These are phyloP conservation scores for Aegilops bicornis DNA, from an alignment of 176 grass and related monocot species.

Conservation along the genomic window DNA sequence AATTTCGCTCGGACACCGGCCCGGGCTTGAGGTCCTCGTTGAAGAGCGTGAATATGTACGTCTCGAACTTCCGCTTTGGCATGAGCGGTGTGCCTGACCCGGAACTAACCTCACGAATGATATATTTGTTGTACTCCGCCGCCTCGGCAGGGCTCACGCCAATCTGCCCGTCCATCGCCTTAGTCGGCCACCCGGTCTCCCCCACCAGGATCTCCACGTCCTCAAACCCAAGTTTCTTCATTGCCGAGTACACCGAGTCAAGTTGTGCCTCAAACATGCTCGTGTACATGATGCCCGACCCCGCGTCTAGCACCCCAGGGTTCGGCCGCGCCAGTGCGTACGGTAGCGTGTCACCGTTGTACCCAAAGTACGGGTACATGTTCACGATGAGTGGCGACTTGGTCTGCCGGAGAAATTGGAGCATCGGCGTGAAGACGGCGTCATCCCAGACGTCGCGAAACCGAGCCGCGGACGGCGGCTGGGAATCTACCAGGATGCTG, in stretches of 20 bases:
- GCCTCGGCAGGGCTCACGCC: conserved; percentile 60
- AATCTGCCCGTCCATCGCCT: conserved; percentile 57
- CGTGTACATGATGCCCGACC: conserved; percentile 67
- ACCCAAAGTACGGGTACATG: conserved; percentile 92
- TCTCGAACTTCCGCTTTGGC: conserved; percentile 77
- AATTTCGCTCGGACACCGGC: conserved; percentile 74
- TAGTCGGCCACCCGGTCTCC: conserved; percentile 90
- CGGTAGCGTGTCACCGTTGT: conserved; percentile 60
- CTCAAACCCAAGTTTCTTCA: conserved; percentile 67
- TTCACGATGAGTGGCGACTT: conserved; percentile 72
- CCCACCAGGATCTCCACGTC: conserved; percentile 81
- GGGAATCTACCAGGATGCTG: conserved; percentile 53
- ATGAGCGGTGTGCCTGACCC: conserved; percentile 75
- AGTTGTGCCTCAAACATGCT: conserved; percentile 90
- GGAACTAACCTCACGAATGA: conserved; percentile 44
- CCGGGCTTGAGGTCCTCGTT: conserved; percentile 86
- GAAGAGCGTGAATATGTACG: conserved; percentile 82
- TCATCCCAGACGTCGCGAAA: conserved; percentile 64
- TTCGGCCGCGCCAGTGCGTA: conserved; percentile 70
- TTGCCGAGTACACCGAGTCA: conserved; percentile 84
- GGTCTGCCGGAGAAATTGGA: conserved; percentile 59
- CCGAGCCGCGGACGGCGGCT: conserved; percentile 57
- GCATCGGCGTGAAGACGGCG: conserved; percentile 72
- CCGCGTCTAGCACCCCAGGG: conserved; percentile 49
- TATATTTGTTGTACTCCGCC: conserved; percentile 51